Evolutionary conservation across 1,139 yeast species (phyloP), one percentile per base, ranked within the genome.

Genomic region (Scheffersomyces titani): DNA sequence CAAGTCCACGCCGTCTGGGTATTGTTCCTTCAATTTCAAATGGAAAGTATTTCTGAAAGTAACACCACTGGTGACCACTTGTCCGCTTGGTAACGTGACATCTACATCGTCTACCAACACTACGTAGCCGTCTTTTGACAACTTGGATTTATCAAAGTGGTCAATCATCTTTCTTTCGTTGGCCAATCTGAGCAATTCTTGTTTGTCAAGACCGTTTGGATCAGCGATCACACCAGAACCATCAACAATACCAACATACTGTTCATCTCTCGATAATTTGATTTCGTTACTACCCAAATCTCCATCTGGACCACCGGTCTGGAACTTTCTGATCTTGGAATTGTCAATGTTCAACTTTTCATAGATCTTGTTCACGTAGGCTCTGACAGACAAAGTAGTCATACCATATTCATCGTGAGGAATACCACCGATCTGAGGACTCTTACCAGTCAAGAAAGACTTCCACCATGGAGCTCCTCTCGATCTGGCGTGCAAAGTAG

Each of bases 391-490:
- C 64, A 93, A 79, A 11, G 98, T 88, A 9, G 99, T 94, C 99
- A 94, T 94, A 72, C 99, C 99, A 72, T 92, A 94, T 69, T 87
- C 96, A 74, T 94, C 99, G 73, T 94, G 99, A 57, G 99, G 99
- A 70, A 94, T 94, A 72, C 99, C 99, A 70, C 99, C 99, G 59
- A 94, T 77, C 57, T 84, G 78, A 59, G 97, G 97, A 52, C 93
- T 85, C 79, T 94, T 94, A 65, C 99, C 99, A 50, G 99, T 94
- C 75, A 94, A 89, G 82, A 94, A 94, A 1, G 98, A 94, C 77
- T 92, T 93, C 99, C 99, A 94, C 97, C 97, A 92, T 61, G 97
- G 94, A 53, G 98, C 97, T 61, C 97, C 97, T 74, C 99, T 88
- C 59, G 80, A 78, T 69, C 91, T 87, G 47, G 99, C 99, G 71